Evolutionary conservation across 768 basidiomycete species (phyloP).

Genomic region (Mrakia gelida): DNA sequence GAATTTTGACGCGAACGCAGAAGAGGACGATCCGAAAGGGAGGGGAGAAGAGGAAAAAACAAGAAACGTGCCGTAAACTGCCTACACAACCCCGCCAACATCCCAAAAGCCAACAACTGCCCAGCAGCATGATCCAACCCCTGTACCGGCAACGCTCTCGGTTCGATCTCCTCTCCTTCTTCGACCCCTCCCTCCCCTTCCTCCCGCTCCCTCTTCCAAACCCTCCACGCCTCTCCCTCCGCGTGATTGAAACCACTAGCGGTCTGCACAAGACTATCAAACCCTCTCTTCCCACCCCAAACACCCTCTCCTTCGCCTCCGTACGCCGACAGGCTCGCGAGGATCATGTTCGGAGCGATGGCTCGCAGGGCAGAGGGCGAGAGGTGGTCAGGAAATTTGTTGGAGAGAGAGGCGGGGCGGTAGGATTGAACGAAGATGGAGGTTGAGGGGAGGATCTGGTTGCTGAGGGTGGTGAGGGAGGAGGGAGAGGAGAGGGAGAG

Average conservation of each 20-base stretch:
- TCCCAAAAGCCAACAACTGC: slow-evolving; percentile 58
- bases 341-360: slow-evolving; percentile 38
- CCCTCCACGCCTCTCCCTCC: slow-evolving; percentile 52
- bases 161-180: slow-evolving; percentile 31
- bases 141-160: slow-evolving; percentile 54
- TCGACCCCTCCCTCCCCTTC: slow-evolving; percentile 42
- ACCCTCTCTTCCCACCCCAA: slow-evolving; percentile 56
- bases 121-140: slow-evolving; percentile 60
- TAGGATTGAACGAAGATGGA: slow-evolving; percentile 60
- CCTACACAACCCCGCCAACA: slow-evolving; percentile 55
- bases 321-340: slow-evolving; percentile 55
- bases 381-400: slow-evolving; percentile 46
- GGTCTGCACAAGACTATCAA: slow-evolving; percentile 63
- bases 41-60: too few relatives aligned
- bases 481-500: slow-evolving; percentile 53
- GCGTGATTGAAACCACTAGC: slow-evolving; percentile 59
- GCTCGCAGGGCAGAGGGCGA: slow-evolving; percentile 44
- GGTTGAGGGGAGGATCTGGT: slow-evolving; percentile 46
- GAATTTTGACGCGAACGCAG: too few relatives aligned
- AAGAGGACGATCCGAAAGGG: too few relatives aligned
- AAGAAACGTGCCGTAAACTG: slow-evolving; percentile 53
- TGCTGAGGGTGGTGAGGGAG: slow-evolving; percentile 45
- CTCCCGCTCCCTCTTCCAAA: too few relatives aligned
- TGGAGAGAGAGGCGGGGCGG: slow-evolving; percentile 53
- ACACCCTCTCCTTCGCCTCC: slow-evolving; percentile 53